Evolutionary conservation across 73 alveolate genomes (phyloP).

Genomic region (Symbiodinium pilosum): DNA sequence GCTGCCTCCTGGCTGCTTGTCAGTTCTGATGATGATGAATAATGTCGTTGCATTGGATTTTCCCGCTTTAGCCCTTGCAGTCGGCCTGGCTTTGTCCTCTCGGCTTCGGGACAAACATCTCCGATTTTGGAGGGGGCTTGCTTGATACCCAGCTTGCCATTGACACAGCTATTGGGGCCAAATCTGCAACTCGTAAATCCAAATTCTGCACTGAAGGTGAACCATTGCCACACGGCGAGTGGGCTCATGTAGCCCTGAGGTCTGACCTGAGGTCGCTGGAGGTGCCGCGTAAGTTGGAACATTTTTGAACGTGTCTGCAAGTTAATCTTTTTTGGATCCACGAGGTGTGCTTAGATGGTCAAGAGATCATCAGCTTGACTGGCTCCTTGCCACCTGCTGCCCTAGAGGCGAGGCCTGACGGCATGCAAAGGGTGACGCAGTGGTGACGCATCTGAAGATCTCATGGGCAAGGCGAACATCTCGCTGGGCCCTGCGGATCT

Average conservation of each 20-base stretch:
- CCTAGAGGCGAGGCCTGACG: neutral
- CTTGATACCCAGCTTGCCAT: neutral
- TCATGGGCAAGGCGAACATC: constrained; percentile 21
- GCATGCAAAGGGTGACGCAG: neutral
- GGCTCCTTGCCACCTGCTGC: neutral
- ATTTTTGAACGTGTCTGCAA: too few species aligned
- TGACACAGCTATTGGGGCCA: too few species aligned
- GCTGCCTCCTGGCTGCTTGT: neutral
- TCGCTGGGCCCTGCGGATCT: constrained; percentile 42
- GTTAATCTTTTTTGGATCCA: neutral
- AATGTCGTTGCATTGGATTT: neutral
- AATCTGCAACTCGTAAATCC: too few species aligned
- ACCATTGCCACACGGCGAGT: constrained; percentile 39
- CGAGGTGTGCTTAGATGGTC: constrained; percentile 17
- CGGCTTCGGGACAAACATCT: neutral
- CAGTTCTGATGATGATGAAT: neutral
- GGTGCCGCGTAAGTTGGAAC: constrained; percentile 17
- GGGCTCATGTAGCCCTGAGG: constrained; percentile 57
- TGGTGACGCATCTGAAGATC: neutral
- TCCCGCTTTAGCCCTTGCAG: neutral
- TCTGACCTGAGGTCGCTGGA: constrained; percentile 21
- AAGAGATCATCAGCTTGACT: neutral
- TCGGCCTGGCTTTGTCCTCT: neutral
- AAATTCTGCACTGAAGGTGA: constrained; percentile 51
- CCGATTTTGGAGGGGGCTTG: neutral